phyloP scores from a whole-genome alignment of 2,329 filamentous ascomycete species.

The Ophiocordyceps sinensis region DNA sequence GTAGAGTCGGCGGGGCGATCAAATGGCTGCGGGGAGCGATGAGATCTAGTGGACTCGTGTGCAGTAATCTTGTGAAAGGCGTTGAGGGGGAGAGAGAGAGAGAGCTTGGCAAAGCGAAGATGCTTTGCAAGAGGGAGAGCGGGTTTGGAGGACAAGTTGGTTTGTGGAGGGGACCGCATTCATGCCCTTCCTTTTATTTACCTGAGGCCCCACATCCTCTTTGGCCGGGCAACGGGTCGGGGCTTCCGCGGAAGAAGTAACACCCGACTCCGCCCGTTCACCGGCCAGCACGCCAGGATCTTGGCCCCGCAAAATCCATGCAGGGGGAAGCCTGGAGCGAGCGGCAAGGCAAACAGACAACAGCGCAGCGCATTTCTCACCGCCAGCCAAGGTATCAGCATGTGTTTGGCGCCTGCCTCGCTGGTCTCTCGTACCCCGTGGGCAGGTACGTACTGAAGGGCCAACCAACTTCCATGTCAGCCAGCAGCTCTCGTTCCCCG shows the following conservation, averaged over 20 bases:
- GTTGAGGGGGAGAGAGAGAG: slow-evolving; percentile 4
- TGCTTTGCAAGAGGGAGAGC: slow-evolving; percentile 6
- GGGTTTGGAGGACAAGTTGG: slow-evolving; percentile 4
- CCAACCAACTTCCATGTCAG: too few relatives aligned
- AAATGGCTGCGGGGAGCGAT: slow-evolving; percentile 27
- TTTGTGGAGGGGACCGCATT: slow-evolving; percentile 12
- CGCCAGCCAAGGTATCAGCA: too few relatives aligned
- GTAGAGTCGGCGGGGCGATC: slow-evolving; percentile 32
- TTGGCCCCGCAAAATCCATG: too few relatives aligned
- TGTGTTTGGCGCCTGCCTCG: not conserved
- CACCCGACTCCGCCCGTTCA: not conserved
- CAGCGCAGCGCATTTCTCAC: too few relatives aligned
- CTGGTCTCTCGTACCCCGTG: not conserved
- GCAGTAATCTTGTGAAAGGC: slow-evolving; percentile 11
- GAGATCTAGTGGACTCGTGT: slow-evolving; percentile 32
- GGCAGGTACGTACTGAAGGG: not conserved
- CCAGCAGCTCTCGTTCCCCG: too few relatives aligned
- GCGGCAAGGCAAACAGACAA: not conserved
- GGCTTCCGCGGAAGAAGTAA: slow-evolving; percentile 4
- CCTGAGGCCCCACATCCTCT: slow-evolving; percentile 19
- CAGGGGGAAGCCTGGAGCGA: not conserved
- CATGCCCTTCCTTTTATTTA: slow-evolving; percentile 29
- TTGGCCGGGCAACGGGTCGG: slow-evolving; percentile 21
- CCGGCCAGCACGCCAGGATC: too few relatives aligned
- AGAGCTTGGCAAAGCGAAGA: not conserved